Evolutionary conservation across 371 early-diverging fungal genomes (phyloP).

Genomic region (Polyrhizophydium stewartii): DNA sequence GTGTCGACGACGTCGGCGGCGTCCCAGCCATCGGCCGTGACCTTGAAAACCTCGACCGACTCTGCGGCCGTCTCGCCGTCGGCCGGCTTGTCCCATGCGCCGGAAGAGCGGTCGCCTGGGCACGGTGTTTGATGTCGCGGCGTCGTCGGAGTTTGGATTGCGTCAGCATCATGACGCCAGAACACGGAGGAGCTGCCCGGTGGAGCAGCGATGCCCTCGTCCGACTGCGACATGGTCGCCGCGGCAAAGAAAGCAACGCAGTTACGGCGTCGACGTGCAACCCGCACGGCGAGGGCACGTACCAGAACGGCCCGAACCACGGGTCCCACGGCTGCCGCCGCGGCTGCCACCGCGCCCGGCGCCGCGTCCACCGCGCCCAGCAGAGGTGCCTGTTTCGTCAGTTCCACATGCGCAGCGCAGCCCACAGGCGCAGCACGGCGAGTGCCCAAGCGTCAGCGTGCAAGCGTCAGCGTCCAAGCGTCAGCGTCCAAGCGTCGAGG

Average conservation of each 20-base stretch:
- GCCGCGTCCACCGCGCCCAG: conserved; percentile 46
- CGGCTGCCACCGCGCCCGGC: conserved; percentile 38
- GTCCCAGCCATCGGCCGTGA: not conserved
- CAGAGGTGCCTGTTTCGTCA: conserved; percentile 18
- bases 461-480: no score
- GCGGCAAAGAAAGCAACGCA: no score
- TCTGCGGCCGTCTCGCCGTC: not conserved
- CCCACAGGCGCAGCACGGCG: no score
- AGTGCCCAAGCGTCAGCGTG: no score
- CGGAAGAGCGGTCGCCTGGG: not conserved
- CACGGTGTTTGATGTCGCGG: not conserved
- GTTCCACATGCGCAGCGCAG: no score
- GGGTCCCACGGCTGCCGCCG: conserved; percentile 13
- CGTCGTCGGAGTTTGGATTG: not conserved
- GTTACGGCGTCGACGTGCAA: no score
- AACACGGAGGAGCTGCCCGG: no score
- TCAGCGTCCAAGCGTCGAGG: no score
- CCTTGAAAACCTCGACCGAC: not conserved
- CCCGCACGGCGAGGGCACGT: not conserved
- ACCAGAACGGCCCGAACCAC: not conserved
- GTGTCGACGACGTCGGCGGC: conserved; percentile 1
- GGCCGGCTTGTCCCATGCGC: no score
- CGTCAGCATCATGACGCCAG: not conserved
- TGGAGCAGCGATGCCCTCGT: no score
- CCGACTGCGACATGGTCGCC: no score